Evolutionary conservation across 257 asterid genomes (phyloP), one percentile per base, ranked within the genome.

Genomic region (Petunia secreta): DNA sequence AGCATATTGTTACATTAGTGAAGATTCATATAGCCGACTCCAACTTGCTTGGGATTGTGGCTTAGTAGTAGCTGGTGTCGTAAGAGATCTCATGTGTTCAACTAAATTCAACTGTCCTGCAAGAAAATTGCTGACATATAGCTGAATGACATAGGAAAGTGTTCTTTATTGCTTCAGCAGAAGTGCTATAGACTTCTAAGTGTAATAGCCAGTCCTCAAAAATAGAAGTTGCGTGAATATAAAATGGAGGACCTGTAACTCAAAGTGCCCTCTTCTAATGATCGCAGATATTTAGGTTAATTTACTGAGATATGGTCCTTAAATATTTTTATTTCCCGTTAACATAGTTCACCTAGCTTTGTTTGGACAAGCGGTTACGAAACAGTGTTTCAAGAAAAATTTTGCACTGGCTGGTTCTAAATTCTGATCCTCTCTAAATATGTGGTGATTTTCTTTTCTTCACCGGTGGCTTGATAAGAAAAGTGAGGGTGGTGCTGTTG

Each of bases 201-300:
- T 67, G 15, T 67, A 67, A 15, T 67, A n/a, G 15, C 55, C 75
- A 67, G n/a, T 67, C 75, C 4, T 41, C 55, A 67, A 67, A 67
- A 43, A 25, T 25, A 15, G 14, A 43, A 43, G 75, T 43, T 60
- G 13, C 34, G 14, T 60, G 66, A 25, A 60, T 60, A 60, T 34
- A 60, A 16, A 34, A 39, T 6, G 40, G 40, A 60, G 14, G 65
- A 4, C 34, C 6, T 48, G 53, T 48, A 9, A 48, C 53, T 48
- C 53, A 8, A 48, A 48, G 9, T 48, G 53, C 53, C 8, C 53
- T 48, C 53, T 6, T 48, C 6, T 48, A 48, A 48, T 1, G 53
- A 25, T 48, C 7, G 53, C 8, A 9, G 6, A 48, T 25, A 48
- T 48, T 6, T 48, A 6, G 53, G 53, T 48, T 48, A 48, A 48